phyloP scores from a whole-genome alignment of 1,284 basidiomycete genomes.

The Wallemia hederae region DNA sequence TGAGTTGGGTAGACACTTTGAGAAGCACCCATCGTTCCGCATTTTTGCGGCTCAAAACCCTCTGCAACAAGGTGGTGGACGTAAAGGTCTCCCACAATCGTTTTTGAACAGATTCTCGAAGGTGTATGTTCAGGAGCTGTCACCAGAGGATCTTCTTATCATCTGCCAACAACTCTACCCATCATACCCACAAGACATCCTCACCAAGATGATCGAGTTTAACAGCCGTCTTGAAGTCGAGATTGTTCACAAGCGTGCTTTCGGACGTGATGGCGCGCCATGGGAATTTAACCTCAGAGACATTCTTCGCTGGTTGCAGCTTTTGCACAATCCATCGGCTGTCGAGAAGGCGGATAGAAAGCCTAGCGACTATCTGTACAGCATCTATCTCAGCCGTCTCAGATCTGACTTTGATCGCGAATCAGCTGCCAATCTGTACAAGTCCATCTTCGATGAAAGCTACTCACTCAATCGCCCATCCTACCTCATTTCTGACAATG shows the following conservation, averaged over 20 bases:
- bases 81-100: conserved; percentile 89
- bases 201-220: conserved; percentile 57
- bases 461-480: conserved; percentile 18
- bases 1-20: conserved; percentile 70
- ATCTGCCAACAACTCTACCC: conserved; percentile 55
- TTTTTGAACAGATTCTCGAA: conserved; percentile 96
- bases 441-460: conserved; percentile 25
- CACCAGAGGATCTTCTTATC: conserved; percentile 41
- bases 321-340: conserved; percentile 22
- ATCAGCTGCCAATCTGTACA: conserved; percentile 32
- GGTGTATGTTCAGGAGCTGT: conserved; percentile 73
- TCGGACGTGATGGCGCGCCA: conserved; percentile 60
- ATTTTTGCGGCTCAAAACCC: conserved; percentile 98
- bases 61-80: conserved; percentile 76
- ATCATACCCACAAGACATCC: conserved; percentile 23
- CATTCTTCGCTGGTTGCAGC: conserved; percentile 52
- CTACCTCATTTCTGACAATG: conserved; percentile 25
- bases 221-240: conserved; percentile 44
- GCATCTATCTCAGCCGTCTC: conserved; percentile 65
- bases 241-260: conserved; percentile 32
- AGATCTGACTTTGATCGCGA: conserved; percentile 35
- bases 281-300: conserved; percentile 99
- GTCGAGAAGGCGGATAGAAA: conserved; percentile 24
- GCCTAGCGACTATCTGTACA: conserved; percentile 33
- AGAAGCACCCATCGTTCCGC: conserved; percentile 65